phyloP scores from a whole-genome alignment of 805 yeast genomes.

The Nakazawaea ernobii region DNA sequence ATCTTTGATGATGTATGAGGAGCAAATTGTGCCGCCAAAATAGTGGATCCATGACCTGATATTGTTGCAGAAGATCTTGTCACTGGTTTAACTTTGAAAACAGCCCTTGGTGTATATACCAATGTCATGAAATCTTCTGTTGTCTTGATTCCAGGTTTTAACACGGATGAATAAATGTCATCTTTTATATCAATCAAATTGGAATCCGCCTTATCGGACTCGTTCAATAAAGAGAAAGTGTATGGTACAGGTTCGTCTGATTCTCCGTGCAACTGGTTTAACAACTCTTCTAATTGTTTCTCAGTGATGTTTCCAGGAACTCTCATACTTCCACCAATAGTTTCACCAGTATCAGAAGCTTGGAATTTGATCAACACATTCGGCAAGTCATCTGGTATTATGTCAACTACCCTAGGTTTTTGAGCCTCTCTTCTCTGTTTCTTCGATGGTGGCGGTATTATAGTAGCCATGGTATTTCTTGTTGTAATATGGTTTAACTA shows the following conservation, averaged over 20 bases:
- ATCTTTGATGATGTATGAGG: slow-evolving; percentile 80
- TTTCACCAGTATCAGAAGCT: slow-evolving; percentile 89
- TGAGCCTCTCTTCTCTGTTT: slow-evolving; percentile 83
- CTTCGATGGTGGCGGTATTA: slow-evolving; percentile 90
- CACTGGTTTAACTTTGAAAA: slow-evolving; percentile 87
- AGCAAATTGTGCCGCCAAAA: slow-evolving; percentile 88
- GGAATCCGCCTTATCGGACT: slow-evolving; percentile 31
- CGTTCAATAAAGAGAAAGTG: slow-evolving; percentile 63
- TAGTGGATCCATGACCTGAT: slow-evolving; percentile 93
- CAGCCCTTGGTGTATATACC: slow-evolving; percentile 90
- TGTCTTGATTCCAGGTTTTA: slow-evolving; percentile 81
- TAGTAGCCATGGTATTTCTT: slow-evolving; percentile 65
- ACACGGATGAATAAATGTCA: slow-evolving; percentile 70
- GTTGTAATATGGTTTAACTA: no score
- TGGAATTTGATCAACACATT: slow-evolving; percentile 84
- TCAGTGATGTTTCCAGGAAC: slow-evolving; percentile 89
- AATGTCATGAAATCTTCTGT: slow-evolving; percentile 92
- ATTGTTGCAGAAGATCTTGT: slow-evolving; percentile 90
- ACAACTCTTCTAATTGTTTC: slow-evolving; percentile 78
- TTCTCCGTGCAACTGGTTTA: slow-evolving; percentile 71
- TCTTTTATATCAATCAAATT: slow-evolving; percentile 67
- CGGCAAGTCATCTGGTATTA: slow-evolving; percentile 75
- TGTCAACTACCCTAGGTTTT: slow-evolving; percentile 65
- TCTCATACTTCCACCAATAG: slow-evolving; percentile 76
- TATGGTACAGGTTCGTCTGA: slow-evolving; percentile 86